Percentiles rank a stretch among this genome's conserved stretches.
These are phyloP conservation scores for Neonectria magnoliae DNA, from an alignment of 2,329 filamentous ascomycete genomes.

Conservation along the genomic window DNA sequence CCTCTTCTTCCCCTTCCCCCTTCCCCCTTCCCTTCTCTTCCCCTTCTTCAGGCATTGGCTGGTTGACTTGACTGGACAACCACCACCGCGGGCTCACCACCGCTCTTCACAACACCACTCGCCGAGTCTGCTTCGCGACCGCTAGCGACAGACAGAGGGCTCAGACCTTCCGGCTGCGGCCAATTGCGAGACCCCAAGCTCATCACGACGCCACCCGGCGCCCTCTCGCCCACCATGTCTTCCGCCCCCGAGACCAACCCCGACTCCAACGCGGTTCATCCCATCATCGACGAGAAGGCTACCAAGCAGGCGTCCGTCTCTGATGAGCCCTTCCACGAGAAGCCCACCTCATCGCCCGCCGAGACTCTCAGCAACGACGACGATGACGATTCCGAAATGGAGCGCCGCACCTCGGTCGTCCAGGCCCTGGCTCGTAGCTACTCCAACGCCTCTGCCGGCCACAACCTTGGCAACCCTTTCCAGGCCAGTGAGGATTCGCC, in stretches of 20 bases:
- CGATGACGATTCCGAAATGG: conserved; percentile 54
- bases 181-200: conserved; percentile 31
- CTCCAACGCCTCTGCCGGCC: conserved; percentile 57
- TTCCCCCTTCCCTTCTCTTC: conserved; percentile 8
- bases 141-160: neutral
- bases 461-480: conserved; percentile 60
- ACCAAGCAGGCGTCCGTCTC: conserved; percentile 51
- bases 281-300: conserved; percentile 31
- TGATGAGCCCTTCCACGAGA: conserved; percentile 42
- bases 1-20: conserved; percentile 31
- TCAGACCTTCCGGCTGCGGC: conserved; percentile 10
- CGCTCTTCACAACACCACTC: neutral
- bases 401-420: conserved; percentile 62
- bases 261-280: conserved; percentile 50
- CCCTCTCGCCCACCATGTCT: conserved; percentile 36
- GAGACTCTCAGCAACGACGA: conserved; percentile 45
- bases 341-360: conserved; percentile 41
- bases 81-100: neutral
- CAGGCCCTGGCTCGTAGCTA: conserved; percentile 66
- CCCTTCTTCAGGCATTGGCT: neutral
- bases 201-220: conserved; percentile 13
- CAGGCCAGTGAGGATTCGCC: conserved; percentile 58
- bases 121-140: conserved; percentile 5
- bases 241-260: conserved; percentile 41
- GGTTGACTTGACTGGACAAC: conserved; percentile 1